Conservation (phyloP, 306 rosid species). For the Vigna trinervia region DNA sequence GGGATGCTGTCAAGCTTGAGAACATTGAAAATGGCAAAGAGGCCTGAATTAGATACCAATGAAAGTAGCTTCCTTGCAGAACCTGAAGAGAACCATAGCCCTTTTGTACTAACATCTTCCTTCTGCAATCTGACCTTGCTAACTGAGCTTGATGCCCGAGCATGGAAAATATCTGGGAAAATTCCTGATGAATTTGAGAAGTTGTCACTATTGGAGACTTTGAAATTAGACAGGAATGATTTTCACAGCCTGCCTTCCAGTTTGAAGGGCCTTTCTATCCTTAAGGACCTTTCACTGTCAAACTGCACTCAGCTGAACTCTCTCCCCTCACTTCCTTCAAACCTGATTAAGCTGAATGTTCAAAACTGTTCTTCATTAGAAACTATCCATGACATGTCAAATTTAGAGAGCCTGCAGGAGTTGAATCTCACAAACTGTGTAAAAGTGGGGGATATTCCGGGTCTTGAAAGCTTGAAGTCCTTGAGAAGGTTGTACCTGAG, state of each 20-base stretch:
- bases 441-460: constrained; percentile 61
- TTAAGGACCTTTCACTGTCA: constrained; percentile 47
- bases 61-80: constrained; percentile 5
- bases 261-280: constrained; percentile 57
- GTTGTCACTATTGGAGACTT: constrained; percentile 51
- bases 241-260: constrained; percentile 70
- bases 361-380: constrained; percentile 60
- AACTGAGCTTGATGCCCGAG: constrained; percentile 51
- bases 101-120: constrained; percentile 51
- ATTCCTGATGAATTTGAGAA: constrained; percentile 67
- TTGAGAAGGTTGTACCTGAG: constrained; percentile 57
- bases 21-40: constrained; percentile 56
- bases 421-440: constrained; percentile 67
- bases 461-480: constrained; percentile 68
- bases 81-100: neutral
- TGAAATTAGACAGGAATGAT: constrained; percentile 54
- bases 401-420: constrained; percentile 51
- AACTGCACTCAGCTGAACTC: constrained; percentile 54
- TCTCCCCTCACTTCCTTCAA: constrained; percentile 75
- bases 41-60: constrained; percentile 3
- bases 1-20: constrained; percentile 65
- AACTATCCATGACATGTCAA: constrained; percentile 57
- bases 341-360: constrained; percentile 54
- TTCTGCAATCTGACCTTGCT: constrained; percentile 59
- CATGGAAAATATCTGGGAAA: constrained; percentile 62